Evolutionary conservation across 139 green algal genomes (phyloP).

Genomic region (Coccomyxa sp.): DNA sequence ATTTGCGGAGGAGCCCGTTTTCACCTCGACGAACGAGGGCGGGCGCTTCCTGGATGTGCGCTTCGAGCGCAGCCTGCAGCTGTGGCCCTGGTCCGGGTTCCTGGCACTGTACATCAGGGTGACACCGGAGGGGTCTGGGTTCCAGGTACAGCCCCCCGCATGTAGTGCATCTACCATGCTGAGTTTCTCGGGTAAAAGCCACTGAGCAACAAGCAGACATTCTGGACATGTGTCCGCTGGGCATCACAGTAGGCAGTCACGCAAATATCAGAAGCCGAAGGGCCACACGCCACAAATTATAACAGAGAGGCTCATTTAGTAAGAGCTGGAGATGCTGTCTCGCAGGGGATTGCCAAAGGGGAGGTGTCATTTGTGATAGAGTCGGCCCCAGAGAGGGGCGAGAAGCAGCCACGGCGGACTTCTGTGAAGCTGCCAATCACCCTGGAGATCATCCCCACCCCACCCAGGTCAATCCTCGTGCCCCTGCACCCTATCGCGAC

Average conservation of each 20-base stretch:
- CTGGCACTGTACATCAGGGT: slow-evolving; percentile 87
- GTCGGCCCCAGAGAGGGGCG: slow-evolving; percentile 54
- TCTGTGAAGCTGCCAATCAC: slow-evolving; percentile 62
- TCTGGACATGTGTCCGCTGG: too few species aligned
- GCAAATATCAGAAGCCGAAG: too few species aligned
- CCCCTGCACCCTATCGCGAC: too few species aligned
- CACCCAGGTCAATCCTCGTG: slow-evolving; percentile 34
- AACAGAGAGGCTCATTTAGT: too few species aligned
- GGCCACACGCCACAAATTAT: too few species aligned
- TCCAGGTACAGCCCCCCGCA: slow-evolving; percentile 21
- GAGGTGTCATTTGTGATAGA: slow-evolving; percentile 67
- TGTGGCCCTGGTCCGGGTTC: slow-evolving; percentile 97
- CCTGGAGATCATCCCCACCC: slow-evolving; percentile 61
- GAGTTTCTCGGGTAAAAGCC: too few species aligned
- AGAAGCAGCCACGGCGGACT: slow-evolving; percentile 20
- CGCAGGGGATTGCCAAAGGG: slow-evolving; percentile 2
- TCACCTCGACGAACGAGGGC: slow-evolving; percentile 45
- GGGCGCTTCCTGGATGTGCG: slow-evolving; percentile 76
- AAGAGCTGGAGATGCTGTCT: not conserved
- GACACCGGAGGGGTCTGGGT: slow-evolving; percentile 27
- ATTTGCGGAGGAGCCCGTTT: slow-evolving; percentile 61
- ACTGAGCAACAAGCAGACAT: too few species aligned
- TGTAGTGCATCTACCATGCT: too few species aligned
- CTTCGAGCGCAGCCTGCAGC: slow-evolving; percentile 67
- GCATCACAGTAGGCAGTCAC: too few species aligned